Base-by-base conservation (phyloP, 306 rosid species). In the Prunus mume region DNA sequence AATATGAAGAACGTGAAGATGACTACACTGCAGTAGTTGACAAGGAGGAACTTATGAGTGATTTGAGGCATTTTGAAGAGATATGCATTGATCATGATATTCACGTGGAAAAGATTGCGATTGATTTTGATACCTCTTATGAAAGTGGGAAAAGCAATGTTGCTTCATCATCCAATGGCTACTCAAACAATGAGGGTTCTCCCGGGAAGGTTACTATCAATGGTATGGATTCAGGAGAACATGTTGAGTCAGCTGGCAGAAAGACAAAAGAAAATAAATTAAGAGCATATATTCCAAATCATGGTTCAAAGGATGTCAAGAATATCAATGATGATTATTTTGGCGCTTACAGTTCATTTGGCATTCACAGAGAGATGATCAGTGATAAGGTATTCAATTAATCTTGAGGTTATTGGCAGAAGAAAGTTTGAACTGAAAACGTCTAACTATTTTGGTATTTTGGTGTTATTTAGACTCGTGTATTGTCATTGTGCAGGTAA, bases 341-440 rank as follows among this genome's bases (percentile, higher is more conserved):
- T 86, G 97, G 91, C 82, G 71, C 97, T 10, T 92, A 95, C 71
- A 88, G 99, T 74, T 95, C 99, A 67, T 95, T 85, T 76, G 97
- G 96, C 81, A 95, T 95, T 69, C 99, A 95, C 80, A 90, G 90
- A 70, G 97, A 95, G 87, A 95, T 95, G 99, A 79, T 95, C 62
- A 88, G 97, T 65, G 99, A 95, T 78, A 88, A 95, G 99, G 97
- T 89, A 88, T 65, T 45, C 8, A 27, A 22, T 71, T 72, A 69
- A 41, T 58, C 9, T 58, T 1, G 77, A 19, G 65, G 47, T 82
- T 82, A 10, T 69, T 69, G 50, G 14, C 18, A 57, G 63, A 67
- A 17, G 30, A 43, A 78, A 41, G 24, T 47, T 58, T 64, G 41
- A 56, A 56, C 18, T 65, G 52, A 54, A 61, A 65, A 25, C 6